Percentiles rank a stretch among this genome's conserved stretches.
These are phyloP conservation scores for Rhamnella rubrinervis DNA, from an alignment of 331 rosid species.

Conservation along the genomic window DNA sequence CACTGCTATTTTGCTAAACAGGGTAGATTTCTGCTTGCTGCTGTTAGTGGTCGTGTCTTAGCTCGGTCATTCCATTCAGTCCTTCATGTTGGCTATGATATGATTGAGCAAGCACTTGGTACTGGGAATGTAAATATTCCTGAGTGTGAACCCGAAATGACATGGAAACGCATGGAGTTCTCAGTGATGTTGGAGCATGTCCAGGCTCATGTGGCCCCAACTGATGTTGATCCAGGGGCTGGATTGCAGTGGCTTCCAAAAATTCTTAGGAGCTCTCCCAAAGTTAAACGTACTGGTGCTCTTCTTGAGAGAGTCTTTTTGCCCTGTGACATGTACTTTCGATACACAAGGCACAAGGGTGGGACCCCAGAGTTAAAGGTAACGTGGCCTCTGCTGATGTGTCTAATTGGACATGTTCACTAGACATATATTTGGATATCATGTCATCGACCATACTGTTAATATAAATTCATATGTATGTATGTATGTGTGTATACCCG, in stretches of 20 bases:
- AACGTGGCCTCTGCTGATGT: constrained; percentile 13
- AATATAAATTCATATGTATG: too few species aligned
- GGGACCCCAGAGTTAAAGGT: constrained; percentile 97
- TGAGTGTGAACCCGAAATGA: constrained; percentile 89
- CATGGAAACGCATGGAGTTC: constrained; percentile 87
- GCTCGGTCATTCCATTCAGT: constrained; percentile 98
- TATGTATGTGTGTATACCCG: too few species aligned
- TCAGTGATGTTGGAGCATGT: constrained; percentile 98
- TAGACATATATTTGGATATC: neutral
- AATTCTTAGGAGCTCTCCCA: constrained; percentile 90
- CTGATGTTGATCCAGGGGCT: constrained; percentile 99
- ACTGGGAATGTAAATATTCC: constrained; percentile 53
- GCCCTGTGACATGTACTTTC: constrained; percentile 99
- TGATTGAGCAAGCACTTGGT: constrained; percentile 92
- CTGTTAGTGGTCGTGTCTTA: constrained; percentile 88
- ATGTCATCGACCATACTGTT: neutral
- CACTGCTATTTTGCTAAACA: constrained; percentile 37
- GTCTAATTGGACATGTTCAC: neutral
- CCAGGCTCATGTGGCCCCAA: constrained; percentile 99
- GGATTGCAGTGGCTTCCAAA: constrained; percentile 99
- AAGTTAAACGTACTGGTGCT: constrained; percentile 98
- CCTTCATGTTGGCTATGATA: constrained; percentile 84
- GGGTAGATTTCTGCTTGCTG: constrained; percentile 99
- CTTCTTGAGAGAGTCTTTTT: constrained; percentile 98
- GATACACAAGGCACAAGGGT: constrained; percentile 95